Evolutionary conservation across 140 eudicot genomes (phyloP).

Genomic region (Erigeron philadelphicus): DNA sequence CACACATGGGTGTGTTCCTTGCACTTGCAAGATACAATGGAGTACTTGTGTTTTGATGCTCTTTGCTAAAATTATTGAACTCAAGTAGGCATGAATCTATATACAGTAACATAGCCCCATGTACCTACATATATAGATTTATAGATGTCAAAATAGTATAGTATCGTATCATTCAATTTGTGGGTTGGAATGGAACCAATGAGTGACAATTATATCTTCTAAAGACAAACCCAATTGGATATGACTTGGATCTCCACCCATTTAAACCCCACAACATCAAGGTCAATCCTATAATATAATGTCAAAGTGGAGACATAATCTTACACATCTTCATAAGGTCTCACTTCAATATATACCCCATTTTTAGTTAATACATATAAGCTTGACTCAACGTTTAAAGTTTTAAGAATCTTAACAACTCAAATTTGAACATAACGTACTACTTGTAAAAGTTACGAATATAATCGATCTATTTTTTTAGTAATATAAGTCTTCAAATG

Average conservation of each 20-base stretch:
- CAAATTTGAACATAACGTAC: no score
- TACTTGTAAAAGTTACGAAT: no score
- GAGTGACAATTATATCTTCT: slow-evolving; percentile 25
- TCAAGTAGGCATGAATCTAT: slow-evolving; percentile 15
- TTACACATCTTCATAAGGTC: background rate
- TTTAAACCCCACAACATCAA: slow-evolving; percentile 19
- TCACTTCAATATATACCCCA: no score
- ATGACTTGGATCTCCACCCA: slow-evolving; percentile 50
- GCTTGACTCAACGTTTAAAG: no score
- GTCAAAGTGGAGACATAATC: slow-evolving; percentile 23
- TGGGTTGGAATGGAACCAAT: slow-evolving; percentile 9
- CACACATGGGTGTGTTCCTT: slow-evolving; percentile 17
- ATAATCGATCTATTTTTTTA: no score
- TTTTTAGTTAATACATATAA: no score
- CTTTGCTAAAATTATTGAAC: background rate
- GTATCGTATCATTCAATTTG: slow-evolving; percentile 2
- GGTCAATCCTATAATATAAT: slow-evolving; percentile 24
- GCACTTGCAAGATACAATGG: slow-evolving; percentile 8
- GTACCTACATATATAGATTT: slow-evolving; percentile 9
- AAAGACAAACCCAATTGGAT: slow-evolving; percentile 32
- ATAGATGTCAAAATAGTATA: background rate
- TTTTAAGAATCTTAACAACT: no score
- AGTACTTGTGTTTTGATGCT: slow-evolving; percentile 4
- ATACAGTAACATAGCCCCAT: background rate
- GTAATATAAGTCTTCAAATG: no score